Base-by-base conservation (phyloP, 2,329 filamentous ascomycete genomes). In the Ceratocystiopsis sp. region DNA sequence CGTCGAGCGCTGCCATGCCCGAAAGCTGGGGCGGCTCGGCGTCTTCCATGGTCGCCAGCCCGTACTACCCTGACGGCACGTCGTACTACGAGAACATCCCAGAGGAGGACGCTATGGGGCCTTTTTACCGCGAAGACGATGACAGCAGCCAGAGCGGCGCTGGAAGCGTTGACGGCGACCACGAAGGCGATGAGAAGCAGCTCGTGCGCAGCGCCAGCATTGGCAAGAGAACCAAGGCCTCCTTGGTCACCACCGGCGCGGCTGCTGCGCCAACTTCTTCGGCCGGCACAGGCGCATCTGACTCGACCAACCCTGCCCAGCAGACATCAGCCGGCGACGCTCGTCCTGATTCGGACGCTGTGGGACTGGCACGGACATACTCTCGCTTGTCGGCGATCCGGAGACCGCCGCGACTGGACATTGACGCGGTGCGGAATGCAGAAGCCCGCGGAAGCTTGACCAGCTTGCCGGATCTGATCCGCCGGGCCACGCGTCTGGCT, bases 391-490 rank as follows among this genome's bases (percentile, higher is more conserved):
- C 74, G 12, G 71, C 68, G 13, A 65, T 78, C 44, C 64, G 69
- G 50, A 63, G 72, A 40, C 87, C 89, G 32, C 82, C 84, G 4
- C 75, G 73, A 34, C 64, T 95, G 4, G 78, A 95, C 55, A 80
- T 95, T 19, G 79, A 87, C 54, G 83, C 83, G 4, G 82, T 93
- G 4, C 73, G 77, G 50, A 77, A 80, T 42, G 83, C 84, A 15
- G 85, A 95, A 59, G 75, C 80, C 1, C 75, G 91, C 54, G 87
- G 85, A 4, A 95, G 87, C 57, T 67, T 94, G 49, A 96, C 91
- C 2, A 95, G 87, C 60, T 65, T 98, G 46, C 82, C 87, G 0
- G 91, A 96, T 57, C 65, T 98, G 47, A 96, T 98, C 51, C 73
- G 77, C 54, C 75, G 91, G 52, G 91, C 91, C 12, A 96, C 89